phyloP scores from a whole-genome alignment of 805 yeast species.

The Ogataea ramenticola region DNA sequence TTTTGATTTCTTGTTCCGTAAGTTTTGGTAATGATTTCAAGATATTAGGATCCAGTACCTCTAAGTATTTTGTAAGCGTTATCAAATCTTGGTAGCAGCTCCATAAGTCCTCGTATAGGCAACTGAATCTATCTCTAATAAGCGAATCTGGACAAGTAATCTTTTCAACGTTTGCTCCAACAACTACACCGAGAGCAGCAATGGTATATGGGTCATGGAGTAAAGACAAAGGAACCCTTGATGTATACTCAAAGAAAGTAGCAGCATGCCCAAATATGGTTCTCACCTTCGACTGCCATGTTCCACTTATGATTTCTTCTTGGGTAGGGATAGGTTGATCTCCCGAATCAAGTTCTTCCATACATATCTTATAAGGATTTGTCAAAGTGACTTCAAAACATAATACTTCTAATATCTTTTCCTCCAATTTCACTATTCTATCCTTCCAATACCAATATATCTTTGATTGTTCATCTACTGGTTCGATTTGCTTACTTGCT shows the following conservation, averaged over 20 bases:
- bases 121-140: constrained; percentile 9
- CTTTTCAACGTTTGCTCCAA: constrained; percentile 15
- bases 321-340: constrained; percentile 6
- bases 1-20: constrained; percentile 6
- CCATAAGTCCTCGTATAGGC: constrained; percentile 13
- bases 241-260: constrained; percentile 19
- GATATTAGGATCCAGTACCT: constrained; percentile 15
- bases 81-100: constrained; percentile 17
- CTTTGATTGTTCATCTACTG: constrained; percentile 36
- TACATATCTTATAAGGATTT: constrained; percentile 29
- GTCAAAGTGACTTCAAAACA: constrained; percentile 41
- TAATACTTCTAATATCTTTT: constrained; percentile 33
- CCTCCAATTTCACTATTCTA: constrained; percentile 37
- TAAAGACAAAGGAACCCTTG: constrained; percentile 22
- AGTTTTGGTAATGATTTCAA: constrained; percentile 18
- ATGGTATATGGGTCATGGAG: constrained; percentile 16
- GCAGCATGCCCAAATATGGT: constrained; percentile 17
- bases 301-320: constrained; percentile 11
- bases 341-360: constrained; percentile 17
- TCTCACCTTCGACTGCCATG: constrained; percentile 6
- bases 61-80: constrained; percentile 12
- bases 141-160: constrained; percentile 10
- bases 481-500: constrained; percentile 34
- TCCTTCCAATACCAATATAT: constrained; percentile 48
- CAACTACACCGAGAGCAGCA: constrained; percentile 17